Conservation (phyloP, 192 early-diverging fungal species). For the Coemansia sp. region DNA sequence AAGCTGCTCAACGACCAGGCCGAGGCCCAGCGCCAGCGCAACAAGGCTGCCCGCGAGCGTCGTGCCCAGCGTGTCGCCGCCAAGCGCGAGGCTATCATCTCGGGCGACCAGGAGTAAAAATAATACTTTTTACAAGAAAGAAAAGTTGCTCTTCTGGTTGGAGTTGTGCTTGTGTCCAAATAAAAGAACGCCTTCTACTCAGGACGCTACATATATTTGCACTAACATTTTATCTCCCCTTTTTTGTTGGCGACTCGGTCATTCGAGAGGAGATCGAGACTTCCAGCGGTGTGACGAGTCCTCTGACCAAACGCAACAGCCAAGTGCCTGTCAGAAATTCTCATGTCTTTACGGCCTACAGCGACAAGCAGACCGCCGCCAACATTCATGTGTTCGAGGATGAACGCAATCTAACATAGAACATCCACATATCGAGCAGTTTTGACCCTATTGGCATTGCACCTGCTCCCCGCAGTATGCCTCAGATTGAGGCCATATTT, state of each 20-base stretch:
- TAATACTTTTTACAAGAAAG: too few relatives aligned
- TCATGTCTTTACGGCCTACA: conserved; percentile 96
- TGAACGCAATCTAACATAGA: conserved; percentile 95
- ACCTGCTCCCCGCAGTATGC: conserved; percentile 96
- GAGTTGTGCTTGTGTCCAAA: too few relatives aligned
- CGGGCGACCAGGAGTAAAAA: conserved; percentile 43
- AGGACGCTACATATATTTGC: too few relatives aligned
- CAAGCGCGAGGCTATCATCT: conserved; percentile 85
- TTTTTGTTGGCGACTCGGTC: too few relatives aligned
- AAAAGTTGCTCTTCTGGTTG: too few relatives aligned
- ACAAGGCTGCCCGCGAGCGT: conserved; percentile 94
- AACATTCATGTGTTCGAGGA: conserved; percentile 98
- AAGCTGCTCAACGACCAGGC: conserved; percentile 95
- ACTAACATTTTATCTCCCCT: too few relatives aligned
- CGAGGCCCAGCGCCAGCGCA: conserved; percentile 95
- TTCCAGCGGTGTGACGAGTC: conserved; percentile 97
- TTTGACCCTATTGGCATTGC: conserved; percentile 98
- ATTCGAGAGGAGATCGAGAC: too few relatives aligned
- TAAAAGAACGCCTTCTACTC: background rate
- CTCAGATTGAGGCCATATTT: conserved; percentile 96
- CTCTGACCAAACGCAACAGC: conserved; percentile 98
- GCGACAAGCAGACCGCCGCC: conserved; percentile 98
- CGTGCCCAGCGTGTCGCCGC: conserved; percentile 81
- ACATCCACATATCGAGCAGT: conserved; percentile 98
- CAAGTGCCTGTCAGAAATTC: conserved; percentile 98